These are phyloP conservation scores for Tuber calosporum DNA, from an alignment of 495 filamentous ascomycete genomes.

Conservation along the genomic window DNA sequence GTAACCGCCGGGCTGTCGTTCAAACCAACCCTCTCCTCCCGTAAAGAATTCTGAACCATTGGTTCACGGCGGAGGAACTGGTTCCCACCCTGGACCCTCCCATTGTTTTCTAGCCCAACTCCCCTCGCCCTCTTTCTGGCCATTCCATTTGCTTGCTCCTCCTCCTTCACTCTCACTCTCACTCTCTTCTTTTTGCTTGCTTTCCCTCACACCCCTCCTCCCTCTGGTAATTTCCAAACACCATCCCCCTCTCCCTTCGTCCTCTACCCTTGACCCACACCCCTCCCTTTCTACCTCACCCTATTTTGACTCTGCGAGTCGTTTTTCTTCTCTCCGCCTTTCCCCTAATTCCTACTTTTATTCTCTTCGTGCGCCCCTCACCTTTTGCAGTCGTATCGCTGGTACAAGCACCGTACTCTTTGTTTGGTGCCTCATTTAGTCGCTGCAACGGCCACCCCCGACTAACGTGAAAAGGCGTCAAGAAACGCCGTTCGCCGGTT, in stretches of 20 bases:
- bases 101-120: background rate
- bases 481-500: background rate
- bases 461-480: conserved; percentile 21
- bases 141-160: background rate
- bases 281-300: conserved; percentile 23
- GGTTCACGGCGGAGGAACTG: conserved; percentile 1
- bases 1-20: conserved; percentile 4
- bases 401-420: conserved; percentile 24
- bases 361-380: conserved; percentile 29
- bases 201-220: conserved; percentile 1
- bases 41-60: background rate
- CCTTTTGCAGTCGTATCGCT: conserved; percentile 27
- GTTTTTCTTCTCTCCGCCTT: conserved; percentile 33
- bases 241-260: conserved; percentile 14
- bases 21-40: background rate
- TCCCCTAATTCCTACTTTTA: conserved; percentile 37
- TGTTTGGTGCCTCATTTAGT: conserved; percentile 34
- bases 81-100: background rate
- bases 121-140: background rate
- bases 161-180: background rate
- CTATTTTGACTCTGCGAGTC: conserved; percentile 37
- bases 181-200: background rate
- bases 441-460: conserved; percentile 14
- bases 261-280: conserved; percentile 24
- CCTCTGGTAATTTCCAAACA: background rate